phyloP scores from a whole-genome alignment of 192 early-diverging fungal genomes.

The Mortierella antarctica region DNA sequence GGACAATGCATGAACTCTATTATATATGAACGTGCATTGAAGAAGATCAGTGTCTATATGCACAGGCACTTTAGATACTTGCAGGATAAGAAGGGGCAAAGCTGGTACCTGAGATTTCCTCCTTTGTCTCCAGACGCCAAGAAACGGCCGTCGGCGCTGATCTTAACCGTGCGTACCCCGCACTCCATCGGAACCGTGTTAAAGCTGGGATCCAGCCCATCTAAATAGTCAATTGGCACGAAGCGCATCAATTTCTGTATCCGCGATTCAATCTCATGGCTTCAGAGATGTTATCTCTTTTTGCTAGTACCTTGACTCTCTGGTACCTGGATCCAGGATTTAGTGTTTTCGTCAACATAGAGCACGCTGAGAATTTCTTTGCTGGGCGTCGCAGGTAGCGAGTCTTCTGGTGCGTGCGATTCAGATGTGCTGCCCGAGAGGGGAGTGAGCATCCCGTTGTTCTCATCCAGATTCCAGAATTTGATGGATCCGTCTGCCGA shows the following conservation, averaged over 20 bases:
- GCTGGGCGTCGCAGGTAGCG: neutral
- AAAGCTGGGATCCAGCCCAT: slow-evolving; percentile 47
- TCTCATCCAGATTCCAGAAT: slow-evolving; percentile 80
- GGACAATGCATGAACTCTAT: slow-evolving; percentile 69
- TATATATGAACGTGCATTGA: neutral
- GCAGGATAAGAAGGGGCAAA: too few species aligned
- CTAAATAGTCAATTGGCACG: neutral
- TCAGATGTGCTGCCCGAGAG: neutral
- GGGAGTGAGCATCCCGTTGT: slow-evolving; percentile 6
- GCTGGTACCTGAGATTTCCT: slow-evolving; percentile 71
- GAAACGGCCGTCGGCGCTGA: slow-evolving; percentile 71
- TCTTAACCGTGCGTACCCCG: slow-evolving; percentile 74
- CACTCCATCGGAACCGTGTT: slow-evolving; percentile 57
- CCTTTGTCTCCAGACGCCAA: slow-evolving; percentile 79
- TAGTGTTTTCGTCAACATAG: slow-evolving; percentile 50
- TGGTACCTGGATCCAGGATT: slow-evolving; percentile 32
- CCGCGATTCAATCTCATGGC: neutral
- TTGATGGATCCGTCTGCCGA: slow-evolving; percentile 82
- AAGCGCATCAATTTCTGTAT: neutral
- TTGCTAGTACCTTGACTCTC: slow-evolving; percentile 19
- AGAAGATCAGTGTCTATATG: neutral
- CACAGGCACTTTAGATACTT: neutral
- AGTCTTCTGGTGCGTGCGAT: neutral
- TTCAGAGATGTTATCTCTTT: too few species aligned
- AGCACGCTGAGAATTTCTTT: slow-evolving; percentile 42